A percentile compares a stretch with the other conserved stretches of the same genome.
Conservation (phyloP, 148 eudicot species). For the Amaranthus hypochondriacus region DNA sequence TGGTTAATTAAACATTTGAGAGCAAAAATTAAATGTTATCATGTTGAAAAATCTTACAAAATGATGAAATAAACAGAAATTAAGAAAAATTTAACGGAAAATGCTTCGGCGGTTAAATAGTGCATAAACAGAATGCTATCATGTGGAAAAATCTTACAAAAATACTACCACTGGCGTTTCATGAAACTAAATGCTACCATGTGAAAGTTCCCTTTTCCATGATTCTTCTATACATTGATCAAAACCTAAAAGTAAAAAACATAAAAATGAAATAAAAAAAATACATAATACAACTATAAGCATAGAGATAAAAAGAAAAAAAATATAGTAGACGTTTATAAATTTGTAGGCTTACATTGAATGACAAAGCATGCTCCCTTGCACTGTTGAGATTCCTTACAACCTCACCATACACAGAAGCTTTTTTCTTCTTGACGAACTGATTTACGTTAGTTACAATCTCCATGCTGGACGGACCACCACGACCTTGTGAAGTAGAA, state of each 20-base stretch:
- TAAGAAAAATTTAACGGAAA: no score
- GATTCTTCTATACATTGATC: no score
- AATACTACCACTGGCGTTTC: no score
- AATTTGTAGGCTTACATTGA: conserved; percentile 49
- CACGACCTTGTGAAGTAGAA: conserved; percentile 48
- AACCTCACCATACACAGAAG: conserved; percentile 69
- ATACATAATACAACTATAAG: not conserved
- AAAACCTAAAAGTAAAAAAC: not conserved
- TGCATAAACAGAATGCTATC: no score
- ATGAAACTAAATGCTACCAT: no score
- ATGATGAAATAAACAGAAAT: no score
- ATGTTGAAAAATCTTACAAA: no score
- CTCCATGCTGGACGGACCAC: conserved; percentile 65
- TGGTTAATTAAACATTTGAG: no score
- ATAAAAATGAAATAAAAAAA: not conserved
- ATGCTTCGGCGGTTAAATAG: no score
- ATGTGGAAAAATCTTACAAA: no score
- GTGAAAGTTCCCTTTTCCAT: no score
- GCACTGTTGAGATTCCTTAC: conserved; percentile 70
- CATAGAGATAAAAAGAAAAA: not conserved
- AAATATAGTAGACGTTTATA: not conserved
- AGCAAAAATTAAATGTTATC: no score
- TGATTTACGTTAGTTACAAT: conserved; percentile 47
- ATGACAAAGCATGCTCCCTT: conserved; percentile 65
- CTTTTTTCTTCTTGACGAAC: conserved; percentile 71